Evolutionary conservation across 2,329 filamentous ascomycete species (phyloP).

Genomic region (Fusarium annulatum): DNA sequence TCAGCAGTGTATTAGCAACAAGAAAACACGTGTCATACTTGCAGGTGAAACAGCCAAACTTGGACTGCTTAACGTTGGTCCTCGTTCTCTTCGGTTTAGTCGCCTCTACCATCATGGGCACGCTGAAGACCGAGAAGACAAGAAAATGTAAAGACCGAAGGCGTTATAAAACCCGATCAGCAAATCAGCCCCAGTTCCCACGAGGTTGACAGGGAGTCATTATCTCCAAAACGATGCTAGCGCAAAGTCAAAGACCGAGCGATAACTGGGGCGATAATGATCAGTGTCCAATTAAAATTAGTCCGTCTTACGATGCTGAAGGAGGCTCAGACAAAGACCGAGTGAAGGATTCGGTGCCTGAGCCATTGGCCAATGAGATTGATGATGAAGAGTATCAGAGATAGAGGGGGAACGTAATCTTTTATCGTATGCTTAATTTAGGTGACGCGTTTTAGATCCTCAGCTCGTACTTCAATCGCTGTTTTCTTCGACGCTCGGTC

Average conservation of each 20-base stretch:
- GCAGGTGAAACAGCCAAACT: constrained; percentile 40
- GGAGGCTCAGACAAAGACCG: constrained; percentile 10
- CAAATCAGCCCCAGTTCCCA: neutral
- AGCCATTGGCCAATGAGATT: neutral
- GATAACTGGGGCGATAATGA: neutral
- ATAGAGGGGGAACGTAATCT: neutral
- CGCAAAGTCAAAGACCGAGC: constrained; percentile 14
- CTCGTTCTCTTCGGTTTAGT: constrained; percentile 27
- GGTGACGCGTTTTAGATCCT: neutral
- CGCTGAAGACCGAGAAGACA: constrained; percentile 7
- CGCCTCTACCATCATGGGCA: neutral
- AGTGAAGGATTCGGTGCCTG: constrained; percentile 11
- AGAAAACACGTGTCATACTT: constrained; percentile 21
- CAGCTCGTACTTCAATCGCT: neutral
- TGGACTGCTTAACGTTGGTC: constrained; percentile 40
- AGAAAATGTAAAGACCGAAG: constrained; percentile 14
- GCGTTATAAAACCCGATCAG: neutral
- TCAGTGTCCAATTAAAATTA: neutral
- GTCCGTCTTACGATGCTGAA: neutral
- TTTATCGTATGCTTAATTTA: neutral
- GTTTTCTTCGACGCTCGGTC: neutral
- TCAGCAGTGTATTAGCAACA: neutral
- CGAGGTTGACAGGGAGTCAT: neutral
- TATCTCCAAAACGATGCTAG: neutral
- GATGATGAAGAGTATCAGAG: no score